Percentiles rank a stretch among this genome's conserved stretches.
phyloP scores from a whole-genome alignment of 805 yeast species.

The Kuraishia piskuri region DNA sequence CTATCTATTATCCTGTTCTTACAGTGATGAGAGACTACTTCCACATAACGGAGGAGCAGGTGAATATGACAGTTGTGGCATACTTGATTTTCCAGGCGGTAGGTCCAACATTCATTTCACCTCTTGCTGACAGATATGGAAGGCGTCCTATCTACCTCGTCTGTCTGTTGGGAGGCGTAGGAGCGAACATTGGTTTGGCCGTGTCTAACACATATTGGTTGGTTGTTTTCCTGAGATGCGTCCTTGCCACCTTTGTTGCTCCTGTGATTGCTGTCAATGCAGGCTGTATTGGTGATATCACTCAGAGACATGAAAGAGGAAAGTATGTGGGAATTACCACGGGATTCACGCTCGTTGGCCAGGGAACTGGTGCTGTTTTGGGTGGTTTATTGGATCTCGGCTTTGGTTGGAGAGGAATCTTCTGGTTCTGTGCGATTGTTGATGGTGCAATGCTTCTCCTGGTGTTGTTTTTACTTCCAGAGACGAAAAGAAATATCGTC shows the following conservation, averaged over 20 bases:
- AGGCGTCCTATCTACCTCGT: slow-evolving; percentile 53
- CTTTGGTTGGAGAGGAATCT: slow-evolving; percentile 59
- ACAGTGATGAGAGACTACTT: slow-evolving; percentile 43
- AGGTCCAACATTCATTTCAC: slow-evolving; percentile 53
- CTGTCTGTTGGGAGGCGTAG: slow-evolving; percentile 40
- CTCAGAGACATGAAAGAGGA: slow-evolving; percentile 52
- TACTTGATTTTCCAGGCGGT: slow-evolving; percentile 65
- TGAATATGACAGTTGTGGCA: slow-evolving; percentile 59
- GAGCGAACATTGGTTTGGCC: slow-evolving; percentile 54
- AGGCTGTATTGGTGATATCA: slow-evolving; percentile 62
- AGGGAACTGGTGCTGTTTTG: slow-evolving; percentile 63
- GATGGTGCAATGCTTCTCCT: slow-evolving; percentile 32
- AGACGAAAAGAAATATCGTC: slow-evolving; percentile 28
- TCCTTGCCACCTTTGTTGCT: slow-evolving; percentile 69
- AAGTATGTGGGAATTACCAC: slow-evolving; percentile 51
- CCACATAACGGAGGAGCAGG: slow-evolving; percentile 37
- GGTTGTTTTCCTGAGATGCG: slow-evolving; percentile 48
- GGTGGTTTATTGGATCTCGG: slow-evolving; percentile 33
- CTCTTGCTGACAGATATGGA: slow-evolving; percentile 57
- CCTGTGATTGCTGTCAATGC: slow-evolving; percentile 58
- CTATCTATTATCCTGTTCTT: slow-evolving; percentile 70
- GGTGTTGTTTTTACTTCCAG: slow-evolving; percentile 28
- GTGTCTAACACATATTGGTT: slow-evolving; percentile 41
- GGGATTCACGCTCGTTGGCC: slow-evolving; percentile 56
- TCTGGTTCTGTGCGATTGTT: slow-evolving; percentile 60